Evolutionary conservation across 1,284 basidiomycete species (phyloP), one percentile per base, ranked within the genome.

Genomic region (Exobasidium rhododendri): DNA sequence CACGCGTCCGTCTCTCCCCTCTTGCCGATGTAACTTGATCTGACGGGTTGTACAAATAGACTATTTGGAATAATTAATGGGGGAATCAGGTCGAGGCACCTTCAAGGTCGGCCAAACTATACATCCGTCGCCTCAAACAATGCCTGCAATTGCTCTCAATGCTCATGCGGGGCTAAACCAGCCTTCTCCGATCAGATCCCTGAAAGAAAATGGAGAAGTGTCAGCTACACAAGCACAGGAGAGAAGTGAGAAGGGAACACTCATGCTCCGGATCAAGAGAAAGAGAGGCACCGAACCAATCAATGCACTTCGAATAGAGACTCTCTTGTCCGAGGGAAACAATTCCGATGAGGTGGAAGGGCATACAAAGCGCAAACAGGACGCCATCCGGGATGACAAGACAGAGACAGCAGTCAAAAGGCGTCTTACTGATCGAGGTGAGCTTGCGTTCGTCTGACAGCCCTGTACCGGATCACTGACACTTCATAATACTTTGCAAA

Each of bases 211-310:
- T 10, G 35, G 35, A 40, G 35, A 40, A 17, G 35, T 10, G 17
- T 40, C 35, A 40, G 35, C 35, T 40, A 10, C 35, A 7, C 7
- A 40, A 17, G 17, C 10, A 10, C 7, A 40, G 7, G 35, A 7
- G 35, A 17, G 17, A 40, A 40, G 17, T 40, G 35, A 17, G 17
- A 35, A 32, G 17, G 52, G 29, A 6, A 32, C 52, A 47, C 65
- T 70, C 56, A 70, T 77, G 29, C 61, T 77, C n/a, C 59, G 75
- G 29, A 75, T 77, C 54, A 77, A 77, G 54, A 62, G 75, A 11
- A 77, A 77, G 44, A 60, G 75, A 24, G 64, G 67, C 29, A 67
- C 72, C 30, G 72, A 73, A 35, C 74, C 74, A 11, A 68, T 76
- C 4, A 72, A 74, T 59, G 73, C 74, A 0, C 69, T 77, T 59